Percentiles rank a stretch among this genome's conserved stretches.
These are phyloP conservation scores for Trypanosoma lewisi DNA, from an alignment of 208 protist species.

Conservation along the genomic window DNA sequence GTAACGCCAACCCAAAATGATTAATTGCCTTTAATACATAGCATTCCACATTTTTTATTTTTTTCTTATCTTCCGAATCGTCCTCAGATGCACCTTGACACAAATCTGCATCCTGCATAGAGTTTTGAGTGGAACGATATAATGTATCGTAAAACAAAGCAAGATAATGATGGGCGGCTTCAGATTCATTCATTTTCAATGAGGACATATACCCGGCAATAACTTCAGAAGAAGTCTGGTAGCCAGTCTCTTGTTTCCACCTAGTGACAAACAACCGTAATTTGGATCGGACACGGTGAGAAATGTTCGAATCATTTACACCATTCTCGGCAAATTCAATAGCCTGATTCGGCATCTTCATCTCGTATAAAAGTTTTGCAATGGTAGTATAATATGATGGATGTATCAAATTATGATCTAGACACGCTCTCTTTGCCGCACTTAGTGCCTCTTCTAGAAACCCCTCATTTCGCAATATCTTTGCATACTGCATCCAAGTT, in stretches of 20 bases:
- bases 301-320: conserved; percentile 26
- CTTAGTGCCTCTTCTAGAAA: conserved; percentile 74
- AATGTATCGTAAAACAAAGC: conserved; percentile 93
- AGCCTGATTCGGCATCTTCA: conserved; percentile 69
- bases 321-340: conserved; percentile 74
- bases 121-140: conserved; percentile 30
- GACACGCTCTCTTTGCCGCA: conserved; percentile 62
- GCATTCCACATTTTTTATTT: conserved; percentile 36
- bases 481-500: conserved; percentile 81
- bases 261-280: conserved; percentile 72
- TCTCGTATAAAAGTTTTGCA: conserved; percentile 86
- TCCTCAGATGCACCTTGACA: not conserved
- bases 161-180: conserved; percentile 90
- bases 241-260: conserved; percentile 76
- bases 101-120: not conserved
- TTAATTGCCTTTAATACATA: conserved; percentile 55
- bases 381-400: conserved; percentile 70
- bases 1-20: conserved; percentile 87
- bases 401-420: conserved; percentile 20
- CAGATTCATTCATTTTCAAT: conserved; percentile 63
- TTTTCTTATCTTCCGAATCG: conserved; percentile 23
- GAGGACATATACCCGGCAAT: conserved; percentile 76
- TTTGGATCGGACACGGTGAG: conserved; percentile 44
- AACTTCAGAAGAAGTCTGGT: conserved; percentile 76
- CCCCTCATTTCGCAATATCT: conserved; percentile 72